These are phyloP conservation scores for Mycosphaerelloides madeirae DNA, from an alignment of 2,329 filamentous ascomycete species.

Conservation along the genomic window DNA sequence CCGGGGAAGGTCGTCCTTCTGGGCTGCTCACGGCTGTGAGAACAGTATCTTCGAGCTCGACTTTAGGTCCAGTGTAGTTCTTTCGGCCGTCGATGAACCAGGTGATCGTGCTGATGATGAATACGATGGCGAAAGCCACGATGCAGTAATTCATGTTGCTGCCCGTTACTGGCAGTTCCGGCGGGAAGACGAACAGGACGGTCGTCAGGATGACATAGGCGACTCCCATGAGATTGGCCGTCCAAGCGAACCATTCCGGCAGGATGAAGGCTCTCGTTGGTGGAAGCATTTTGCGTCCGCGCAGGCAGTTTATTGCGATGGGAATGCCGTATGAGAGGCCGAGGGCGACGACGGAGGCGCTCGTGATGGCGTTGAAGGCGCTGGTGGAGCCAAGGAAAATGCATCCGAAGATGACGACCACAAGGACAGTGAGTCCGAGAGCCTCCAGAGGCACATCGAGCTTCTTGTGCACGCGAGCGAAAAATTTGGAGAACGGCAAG, in stretches of 20 bases:
- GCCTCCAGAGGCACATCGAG: conserved; percentile 34
- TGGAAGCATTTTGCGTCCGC: conserved; percentile 62
- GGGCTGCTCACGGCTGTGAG: conserved; percentile 23
- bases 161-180: conserved; percentile 57
- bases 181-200: conserved; percentile 70
- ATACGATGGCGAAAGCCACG: conserved; percentile 54
- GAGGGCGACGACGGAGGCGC: conserved; percentile 62
- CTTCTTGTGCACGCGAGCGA: conserved; percentile 32
- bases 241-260: conserved; percentile 53
- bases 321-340: conserved; percentile 72
- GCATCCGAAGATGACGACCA: conserved; percentile 33
- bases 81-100: conserved; percentile 59
- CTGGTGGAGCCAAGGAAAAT: conserved; percentile 35
- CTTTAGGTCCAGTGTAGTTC: conserved; percentile 52
- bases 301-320: conserved; percentile 62
- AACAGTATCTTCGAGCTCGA: conserved; percentile 28
- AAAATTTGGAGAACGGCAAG: conserved; percentile 32
- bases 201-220: conserved; percentile 66
- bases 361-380: conserved; percentile 36
- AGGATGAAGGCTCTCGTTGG: conserved; percentile 52
- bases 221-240: conserved; percentile 57
- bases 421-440: conserved; percentile 28
- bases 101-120: conserved; percentile 53
- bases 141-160: conserved; percentile 65
- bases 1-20: conserved; percentile 7